Base-by-base conservation (phyloP, 305 asterid species). In the Nicotiana rustica region DNA sequence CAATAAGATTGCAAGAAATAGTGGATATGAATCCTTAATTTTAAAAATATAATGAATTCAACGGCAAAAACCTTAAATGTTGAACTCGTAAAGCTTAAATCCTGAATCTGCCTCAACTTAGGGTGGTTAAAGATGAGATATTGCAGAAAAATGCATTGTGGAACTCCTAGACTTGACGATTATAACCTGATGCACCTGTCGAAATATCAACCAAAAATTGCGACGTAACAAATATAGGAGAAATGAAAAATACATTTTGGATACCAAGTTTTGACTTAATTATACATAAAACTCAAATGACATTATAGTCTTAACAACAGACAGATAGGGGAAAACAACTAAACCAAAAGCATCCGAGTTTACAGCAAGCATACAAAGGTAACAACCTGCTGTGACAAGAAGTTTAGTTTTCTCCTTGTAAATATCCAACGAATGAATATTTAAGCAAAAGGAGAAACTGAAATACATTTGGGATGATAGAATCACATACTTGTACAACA, bases 321-420 rank as follows among this genome's bases (percentile, higher is more conserved):
- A 21, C 1, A 19, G 0, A 70, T 44, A 70, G 4, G 49, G 18
- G 9, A 70, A 70, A 70, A 19, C n/a, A 44, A 13, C 13, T 1
- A 47, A 71, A 18, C n/a, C 38, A 21, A 71, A 21, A 44, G 5
- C 14, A 52, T 71, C 19, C 10, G 5, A 71, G 60, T 71, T 44
- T 44, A 21, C 35, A 13, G 15, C 29, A 19, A 13, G 4, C 60
- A 47, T 14, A 71, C 19, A 19, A 8, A 36, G 31, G 78, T 47
- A 73, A 71, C 31, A 69, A 71, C 19, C 6, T 10, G 21, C 25
- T 47, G 36, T 6, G 14, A 71, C 19, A 21, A 47, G 38, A 21
- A 52, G 59, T 52, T 52, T 52, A 47, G 38, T 38, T 69, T 69
- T 38, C 77, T 69, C n/a, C 77, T 38, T 69, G 57, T 4, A 6